Conservation (phyloP, 2,329 filamentous ascomycete genomes). For the Fusarium humuli region DNA sequence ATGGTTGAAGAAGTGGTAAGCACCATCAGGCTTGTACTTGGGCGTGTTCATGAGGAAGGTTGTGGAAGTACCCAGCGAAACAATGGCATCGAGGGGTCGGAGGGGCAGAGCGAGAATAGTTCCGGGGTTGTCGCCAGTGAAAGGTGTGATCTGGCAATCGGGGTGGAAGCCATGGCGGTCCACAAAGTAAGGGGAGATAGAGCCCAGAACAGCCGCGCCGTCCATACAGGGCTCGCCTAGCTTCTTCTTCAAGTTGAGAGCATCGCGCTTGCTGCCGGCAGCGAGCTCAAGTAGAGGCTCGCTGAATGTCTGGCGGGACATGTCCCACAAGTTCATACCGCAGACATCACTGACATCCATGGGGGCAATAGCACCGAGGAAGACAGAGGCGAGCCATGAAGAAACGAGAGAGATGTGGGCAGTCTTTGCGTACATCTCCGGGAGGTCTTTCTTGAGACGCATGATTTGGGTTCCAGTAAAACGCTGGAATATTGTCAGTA, state of each 20-base stretch:
- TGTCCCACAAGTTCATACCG: conserved; percentile 97
- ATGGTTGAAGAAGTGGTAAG: conserved; percentile 98
- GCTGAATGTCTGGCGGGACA: conserved; percentile 78
- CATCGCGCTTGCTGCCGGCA: conserved; percentile 72
- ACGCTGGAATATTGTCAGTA: conserved; percentile 64
- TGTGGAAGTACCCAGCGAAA: conserved; percentile 92
- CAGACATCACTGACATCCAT: conserved; percentile 95
- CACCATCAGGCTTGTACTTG: conserved; percentile 87
- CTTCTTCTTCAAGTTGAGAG: conserved; percentile 75
- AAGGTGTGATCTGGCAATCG: conserved; percentile 82
- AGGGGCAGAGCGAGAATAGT: conserved; percentile 93
- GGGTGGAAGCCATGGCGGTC: conserved; percentile 79
- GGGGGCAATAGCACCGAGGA: conserved; percentile 86
- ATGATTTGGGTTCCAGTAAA: conserved; percentile 99
- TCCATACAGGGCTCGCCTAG: conserved; percentile 84
- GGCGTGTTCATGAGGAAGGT: conserved; percentile 98
- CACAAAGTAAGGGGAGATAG: conserved; percentile 82
- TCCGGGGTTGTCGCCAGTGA: conserved; percentile 95
- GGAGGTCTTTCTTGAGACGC: conserved; percentile 82
- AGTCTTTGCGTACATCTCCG: conserved; percentile 83
- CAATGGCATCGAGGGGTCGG: conserved; percentile 89
- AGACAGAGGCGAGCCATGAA: conserved; percentile 91
- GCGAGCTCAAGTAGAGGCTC: conserved; percentile 80
- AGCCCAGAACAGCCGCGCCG: conserved; percentile 82
- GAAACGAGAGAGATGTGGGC: conserved; percentile 92